Base-by-base conservation (phyloP, 163 green algal genomes). In the Trebouxia gelatinosa region DNA sequence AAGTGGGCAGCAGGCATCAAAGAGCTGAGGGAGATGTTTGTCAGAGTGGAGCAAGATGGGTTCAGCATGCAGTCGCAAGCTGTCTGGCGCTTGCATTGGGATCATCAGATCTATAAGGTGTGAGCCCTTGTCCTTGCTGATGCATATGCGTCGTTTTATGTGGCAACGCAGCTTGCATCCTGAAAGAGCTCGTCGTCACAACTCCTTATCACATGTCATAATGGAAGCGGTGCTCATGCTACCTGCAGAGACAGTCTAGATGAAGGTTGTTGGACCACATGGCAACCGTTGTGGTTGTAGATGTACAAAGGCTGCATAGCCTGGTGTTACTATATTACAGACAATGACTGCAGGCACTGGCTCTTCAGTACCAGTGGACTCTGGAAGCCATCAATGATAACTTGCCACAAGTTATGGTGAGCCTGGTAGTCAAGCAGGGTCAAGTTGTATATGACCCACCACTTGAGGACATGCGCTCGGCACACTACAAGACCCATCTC, bases 41-140 rank as follows among this genome's bases (percentile, higher is more conserved):
- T 35, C 6, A 72, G 78, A 19, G 86, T 95, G 57, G 91, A 95
- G 84, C 39, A 71, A 0, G 85, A 93, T 50, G 88, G 89, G 32
- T 92, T 92, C 76, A 78, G 43, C 29, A 65, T 76, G 4, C 86
- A 92, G 29, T 83, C 78, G 5, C 80, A 90, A 83, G 76, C 86
- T n/a, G 72, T 64, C 31, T 97, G 91, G 91, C 85, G 92, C 5
- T 83, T 93, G 76, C 91, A 95, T 78, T 95, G 91, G 90, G 91
- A 97, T 82, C 88, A 93, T 81, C 90, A 95, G 81, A 83, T 94
- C 61, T 84, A 88, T 78, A 93, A 92, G 83, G 71, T 66, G 21
- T 28, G 3, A 54, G n/a, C n/a, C n/a, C 17, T 54, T 54, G 43
- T 23, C 11, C 43, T 54, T 9, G 9, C 13, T 54, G 17, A n/a